Evolutionary conservation across 179 eudicot species (phyloP).

Genomic region (Sideroxylon spinosum): DNA sequence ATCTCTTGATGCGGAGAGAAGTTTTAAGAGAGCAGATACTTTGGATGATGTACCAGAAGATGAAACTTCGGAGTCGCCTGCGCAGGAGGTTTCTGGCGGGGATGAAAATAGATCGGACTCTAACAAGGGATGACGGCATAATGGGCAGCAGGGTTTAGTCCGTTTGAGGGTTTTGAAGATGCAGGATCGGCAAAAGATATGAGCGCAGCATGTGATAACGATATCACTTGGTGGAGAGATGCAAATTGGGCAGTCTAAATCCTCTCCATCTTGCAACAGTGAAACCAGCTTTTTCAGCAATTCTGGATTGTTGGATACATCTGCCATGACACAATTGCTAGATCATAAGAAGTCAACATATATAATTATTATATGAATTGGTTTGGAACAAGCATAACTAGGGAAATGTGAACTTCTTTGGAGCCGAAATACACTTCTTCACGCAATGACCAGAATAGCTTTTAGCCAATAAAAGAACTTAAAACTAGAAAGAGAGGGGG

Average conservation of each 20-base stretch:
- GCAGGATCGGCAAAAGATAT: slow-evolving; percentile 75
- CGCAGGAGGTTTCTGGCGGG: slow-evolving; percentile 57
- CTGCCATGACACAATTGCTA: slow-evolving; percentile 30
- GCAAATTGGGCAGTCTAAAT: slow-evolving; percentile 93
- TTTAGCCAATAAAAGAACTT: not conserved
- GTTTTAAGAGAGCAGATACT: slow-evolving; percentile 58
- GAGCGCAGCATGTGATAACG: slow-evolving; percentile 80
- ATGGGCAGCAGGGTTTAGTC: slow-evolving; percentile 62
- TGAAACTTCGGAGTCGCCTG: slow-evolving; percentile 18
- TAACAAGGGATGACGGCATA: slow-evolving; percentile 74
- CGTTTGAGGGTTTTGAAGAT: slow-evolving; percentile 64
- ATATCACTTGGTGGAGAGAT: slow-evolving; percentile 69
- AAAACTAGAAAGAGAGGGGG: not conserved
- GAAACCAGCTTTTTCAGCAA: slow-evolving; percentile 70
- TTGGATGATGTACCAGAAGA: slow-evolving; percentile 52
- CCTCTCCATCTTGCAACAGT: slow-evolving; percentile 79
- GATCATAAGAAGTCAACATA: not conserved
- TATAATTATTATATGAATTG: not conserved
- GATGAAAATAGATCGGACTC: slow-evolving; percentile 76
- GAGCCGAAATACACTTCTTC: not conserved
- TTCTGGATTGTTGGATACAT: slow-evolving; percentile 77
- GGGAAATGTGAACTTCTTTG: not conserved
- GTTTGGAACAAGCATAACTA: not conserved
- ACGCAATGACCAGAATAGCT: not conserved
- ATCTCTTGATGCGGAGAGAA: slow-evolving; percentile 48